phyloP scores from a whole-genome alignment of 768 basidiomycete genomes.

The Lentinula lateritia region DNA sequence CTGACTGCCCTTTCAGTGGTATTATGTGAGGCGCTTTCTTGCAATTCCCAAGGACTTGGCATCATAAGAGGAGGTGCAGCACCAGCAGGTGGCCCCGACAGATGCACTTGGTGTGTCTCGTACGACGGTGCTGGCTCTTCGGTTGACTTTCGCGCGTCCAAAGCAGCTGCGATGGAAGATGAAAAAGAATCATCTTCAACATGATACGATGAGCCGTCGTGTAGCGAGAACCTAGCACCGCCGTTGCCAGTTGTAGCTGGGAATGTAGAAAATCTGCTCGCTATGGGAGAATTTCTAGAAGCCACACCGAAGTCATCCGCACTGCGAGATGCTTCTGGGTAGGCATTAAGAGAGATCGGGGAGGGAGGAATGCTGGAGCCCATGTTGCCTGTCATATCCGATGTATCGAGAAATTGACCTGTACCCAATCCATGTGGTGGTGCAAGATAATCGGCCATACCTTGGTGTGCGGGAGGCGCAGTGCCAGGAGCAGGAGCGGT shows the following conservation, averaged over 20 bases:
- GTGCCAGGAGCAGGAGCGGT: slow-evolving; percentile 26
- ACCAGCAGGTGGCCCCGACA: slow-evolving; percentile 36
- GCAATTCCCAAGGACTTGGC: neutral
- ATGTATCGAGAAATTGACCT: slow-evolving; percentile 22
- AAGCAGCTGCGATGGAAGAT: slow-evolving; percentile 32
- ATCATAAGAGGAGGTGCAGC: slow-evolving; percentile 27
- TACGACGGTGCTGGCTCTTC: slow-evolving; percentile 35
- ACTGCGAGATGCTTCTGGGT: slow-evolving; percentile 1
- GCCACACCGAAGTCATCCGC: slow-evolving; percentile 39
- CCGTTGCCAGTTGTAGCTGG: slow-evolving; percentile 40
- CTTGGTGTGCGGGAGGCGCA: slow-evolving; percentile 4
- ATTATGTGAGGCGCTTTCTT: no score
- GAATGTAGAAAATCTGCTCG: slow-evolving; percentile 64
- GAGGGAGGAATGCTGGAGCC: slow-evolving; percentile 8
- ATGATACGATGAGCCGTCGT: slow-evolving; percentile 24
- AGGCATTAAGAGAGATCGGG: slow-evolving; percentile 2
- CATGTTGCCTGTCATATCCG: slow-evolving; percentile 12
- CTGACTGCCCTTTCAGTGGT: slow-evolving; percentile 10
- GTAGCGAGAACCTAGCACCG: slow-evolving; percentile 16
- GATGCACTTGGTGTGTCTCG: slow-evolving; percentile 20
- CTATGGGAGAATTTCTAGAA: slow-evolving; percentile 17
- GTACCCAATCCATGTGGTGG: slow-evolving; percentile 23
- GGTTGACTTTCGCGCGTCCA: slow-evolving; percentile 6
- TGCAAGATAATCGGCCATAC: slow-evolving; percentile 18
- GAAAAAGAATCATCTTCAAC: slow-evolving; percentile 26